Conservation (phyloP, 2,329 filamentous ascomycete genomes). For the Sclerotinia nivalis region DNA sequence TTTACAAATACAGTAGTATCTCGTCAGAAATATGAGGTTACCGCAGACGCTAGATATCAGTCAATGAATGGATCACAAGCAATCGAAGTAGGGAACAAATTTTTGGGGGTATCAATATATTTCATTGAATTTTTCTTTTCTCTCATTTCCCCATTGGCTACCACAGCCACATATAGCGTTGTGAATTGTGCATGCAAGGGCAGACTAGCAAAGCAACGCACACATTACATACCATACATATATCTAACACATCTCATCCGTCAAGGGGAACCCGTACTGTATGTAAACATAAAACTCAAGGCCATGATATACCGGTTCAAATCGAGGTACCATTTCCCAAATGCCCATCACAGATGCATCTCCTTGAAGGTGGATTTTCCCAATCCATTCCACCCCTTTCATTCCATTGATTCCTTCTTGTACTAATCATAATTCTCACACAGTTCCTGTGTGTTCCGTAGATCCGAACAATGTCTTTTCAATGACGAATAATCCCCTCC, state of each 20-base stretch:
- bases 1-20: neutral
- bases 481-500: neutral
- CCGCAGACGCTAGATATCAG: neutral
- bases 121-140: neutral
- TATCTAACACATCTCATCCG: neutral
- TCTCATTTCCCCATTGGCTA: neutral
- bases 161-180: neutral
- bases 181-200: neutral
- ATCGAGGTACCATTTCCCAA: neutral
- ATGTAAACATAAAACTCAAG: neutral
- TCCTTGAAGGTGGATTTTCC: neutral
- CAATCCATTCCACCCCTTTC: neutral
- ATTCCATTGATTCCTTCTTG: neutral
- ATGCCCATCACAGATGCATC: neutral
- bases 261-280: neutral
- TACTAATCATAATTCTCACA: neutral
- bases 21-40: neutral
- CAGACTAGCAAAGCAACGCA: conserved; percentile 3
- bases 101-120: conserved; percentile 8
- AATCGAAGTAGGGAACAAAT: neutral
- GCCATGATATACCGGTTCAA: neutral
- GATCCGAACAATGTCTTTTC: neutral
- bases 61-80: neutral
- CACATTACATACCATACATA: neutral
- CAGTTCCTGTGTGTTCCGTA: neutral